Evolutionary conservation across 2,329 filamentous ascomycete species (phyloP), one percentile per base, ranked within the genome.

Genomic region (Karstenula rhodostoma): DNA sequence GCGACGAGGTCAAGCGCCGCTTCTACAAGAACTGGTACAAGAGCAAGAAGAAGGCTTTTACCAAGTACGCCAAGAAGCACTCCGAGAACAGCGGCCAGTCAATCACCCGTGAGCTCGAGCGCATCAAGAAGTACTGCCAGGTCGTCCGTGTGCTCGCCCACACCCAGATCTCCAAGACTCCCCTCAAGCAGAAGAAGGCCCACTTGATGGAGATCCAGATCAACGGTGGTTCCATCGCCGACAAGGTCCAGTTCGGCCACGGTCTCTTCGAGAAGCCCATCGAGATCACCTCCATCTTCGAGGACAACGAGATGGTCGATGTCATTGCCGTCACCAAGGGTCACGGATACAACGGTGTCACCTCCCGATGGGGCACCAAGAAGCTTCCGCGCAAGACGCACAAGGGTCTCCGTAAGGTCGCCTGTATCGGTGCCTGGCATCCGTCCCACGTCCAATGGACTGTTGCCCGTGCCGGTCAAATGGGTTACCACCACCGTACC

Each of bases 11-110:
- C 84, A 97, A 97, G 91, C 92, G 95, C 80, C 92, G 95, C 82
- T 99, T 99, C 93, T 99, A 99, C 92, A 98, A 98, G 93, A 99
- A 99, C 91, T 99, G 95, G 95, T 99, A 99, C 92, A 97, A 97
- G 91, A 93, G 90, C 89, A 99, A 99, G 94, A 98, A 97, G 93
- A 99, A 99, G 94, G 95, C 95, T 67, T 99, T 99, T 88, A 99
- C 95, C 89, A 97, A 96, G 89, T 99, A 99, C 86, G 93, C 95
- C 87, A 99, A 98, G 93, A 94, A 96, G 90, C 93, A 98, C 90
- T 93, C 94, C 70, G 94, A 98, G 87, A 90, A 85, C 86, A 91
- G 84, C 84, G 94, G 93, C 78, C 86, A 92, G 75, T 93, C 92
- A 79, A 91, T 98, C 87, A 93, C 91, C 83, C 92, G 92, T 81